A percentile compares a stretch with the other conserved stretches of the same genome.
Conservation (phyloP, 2,329 filamentous ascomycete genomes). For the Sarocladium oryzae region DNA sequence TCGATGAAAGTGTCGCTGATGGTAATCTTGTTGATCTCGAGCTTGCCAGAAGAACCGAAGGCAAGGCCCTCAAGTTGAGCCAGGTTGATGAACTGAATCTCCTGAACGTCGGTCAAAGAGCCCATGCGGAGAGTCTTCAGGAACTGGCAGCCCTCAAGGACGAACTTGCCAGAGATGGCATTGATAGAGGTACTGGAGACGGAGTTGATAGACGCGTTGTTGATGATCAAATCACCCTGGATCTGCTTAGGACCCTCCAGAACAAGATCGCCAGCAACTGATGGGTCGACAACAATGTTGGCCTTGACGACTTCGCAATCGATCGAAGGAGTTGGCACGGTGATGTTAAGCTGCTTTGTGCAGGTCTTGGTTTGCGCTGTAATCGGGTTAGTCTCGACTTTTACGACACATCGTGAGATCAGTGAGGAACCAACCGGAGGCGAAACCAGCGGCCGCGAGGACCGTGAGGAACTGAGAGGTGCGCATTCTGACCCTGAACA, state of each 20-base stretch:
- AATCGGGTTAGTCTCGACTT: background rate
- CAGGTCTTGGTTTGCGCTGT: conserved; percentile 25
- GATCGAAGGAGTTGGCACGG: conserved; percentile 54
- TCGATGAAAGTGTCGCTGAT: conserved; percentile 84
- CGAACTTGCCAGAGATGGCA: conserved; percentile 64
- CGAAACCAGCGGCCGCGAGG: conserved; percentile 32
- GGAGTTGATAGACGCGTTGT: conserved; percentile 49
- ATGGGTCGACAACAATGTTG: conserved; percentile 56
- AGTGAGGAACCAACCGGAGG: conserved; percentile 16
- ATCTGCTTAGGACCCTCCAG: conserved; percentile 55
- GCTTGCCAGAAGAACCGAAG: conserved; percentile 52
- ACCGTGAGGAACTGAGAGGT: conserved; percentile 38
- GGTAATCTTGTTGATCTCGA: conserved; percentile 58
- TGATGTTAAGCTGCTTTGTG: conserved; percentile 54
- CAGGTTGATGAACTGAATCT: conserved; percentile 66
- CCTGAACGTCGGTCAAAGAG: conserved; percentile 56
- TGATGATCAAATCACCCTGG: conserved; percentile 52
- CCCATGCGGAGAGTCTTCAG: conserved; percentile 64
- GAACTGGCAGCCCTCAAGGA: conserved; percentile 59
- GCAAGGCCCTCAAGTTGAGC: conserved; percentile 44
- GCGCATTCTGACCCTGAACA: conserved; percentile 38
- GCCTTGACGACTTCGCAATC: conserved; percentile 66
- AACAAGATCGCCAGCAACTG: conserved; percentile 49
- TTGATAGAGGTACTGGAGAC: conserved; percentile 56
- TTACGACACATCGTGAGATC: background rate